Conservation (phyloP, 2,329 filamentous ascomycete genomes). For the Penicillium sp. region DNA sequence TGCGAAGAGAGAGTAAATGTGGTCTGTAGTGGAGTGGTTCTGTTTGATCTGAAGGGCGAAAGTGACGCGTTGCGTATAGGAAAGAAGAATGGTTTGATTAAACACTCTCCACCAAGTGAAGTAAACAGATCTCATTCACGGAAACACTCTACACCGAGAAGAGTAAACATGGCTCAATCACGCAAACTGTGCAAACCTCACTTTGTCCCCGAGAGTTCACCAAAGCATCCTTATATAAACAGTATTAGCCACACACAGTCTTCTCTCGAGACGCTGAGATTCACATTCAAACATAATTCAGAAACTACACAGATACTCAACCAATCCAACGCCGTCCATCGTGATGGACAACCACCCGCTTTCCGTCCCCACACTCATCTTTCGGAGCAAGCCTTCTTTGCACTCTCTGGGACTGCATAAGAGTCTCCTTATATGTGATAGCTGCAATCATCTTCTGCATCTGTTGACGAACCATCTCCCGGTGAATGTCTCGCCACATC, state of each 20-base stretch:
- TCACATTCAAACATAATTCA: too few species aligned
- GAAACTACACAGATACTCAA: background rate
- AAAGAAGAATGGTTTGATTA: too few species aligned
- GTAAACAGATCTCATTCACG: too few species aligned
- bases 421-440: background rate
- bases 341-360: background rate
- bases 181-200: too few species aligned
- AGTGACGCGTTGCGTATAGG: background rate
- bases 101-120: too few species aligned
- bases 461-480: background rate
- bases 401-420: background rate
- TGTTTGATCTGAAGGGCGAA: background rate
- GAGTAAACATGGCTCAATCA: too few species aligned
- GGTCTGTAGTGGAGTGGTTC: background rate
- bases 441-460: background rate
- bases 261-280: too few species aligned
- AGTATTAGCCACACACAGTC: too few species aligned
- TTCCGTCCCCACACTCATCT: background rate
- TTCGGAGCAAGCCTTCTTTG: background rate
- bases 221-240: too few species aligned
- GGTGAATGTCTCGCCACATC: background rate
- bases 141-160: too few species aligned
- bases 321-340: background rate
- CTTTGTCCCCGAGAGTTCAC: too few species aligned
- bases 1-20: background rate